Conservation (phyloP, 257 asterid species). For the Solanum habrochaites region DNA sequence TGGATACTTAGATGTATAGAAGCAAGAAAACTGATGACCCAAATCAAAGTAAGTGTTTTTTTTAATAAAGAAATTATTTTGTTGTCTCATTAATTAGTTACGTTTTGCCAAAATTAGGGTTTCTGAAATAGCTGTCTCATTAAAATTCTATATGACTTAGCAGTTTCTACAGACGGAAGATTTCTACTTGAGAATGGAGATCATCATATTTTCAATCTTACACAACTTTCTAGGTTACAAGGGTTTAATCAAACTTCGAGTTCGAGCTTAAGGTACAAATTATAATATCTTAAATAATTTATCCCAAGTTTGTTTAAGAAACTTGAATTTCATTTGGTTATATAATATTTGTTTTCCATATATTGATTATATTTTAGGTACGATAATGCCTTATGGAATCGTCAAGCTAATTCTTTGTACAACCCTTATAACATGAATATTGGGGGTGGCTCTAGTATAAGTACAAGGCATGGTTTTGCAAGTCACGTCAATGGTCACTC, state of each 20-base stretch:
- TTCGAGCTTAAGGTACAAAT: slow-evolving; percentile 36
- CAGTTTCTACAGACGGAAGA: slow-evolving; percentile 43
- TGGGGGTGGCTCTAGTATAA: slow-evolving; percentile 8
- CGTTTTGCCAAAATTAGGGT: slow-evolving; percentile 17
- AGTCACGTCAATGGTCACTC: slow-evolving; percentile 2
- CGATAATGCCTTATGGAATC: slow-evolving; percentile 8
- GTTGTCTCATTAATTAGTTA: neutral
- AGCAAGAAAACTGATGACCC: slow-evolving; percentile 95
- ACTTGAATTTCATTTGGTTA: neutral
- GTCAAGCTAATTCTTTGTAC: slow-evolving; percentile 22
- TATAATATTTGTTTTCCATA: neutral
- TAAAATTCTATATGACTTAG: neutral
- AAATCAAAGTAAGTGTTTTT: slow-evolving; percentile 51
- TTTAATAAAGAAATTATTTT: neutral
- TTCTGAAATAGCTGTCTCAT: neutral
- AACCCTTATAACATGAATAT: slow-evolving; percentile 18
- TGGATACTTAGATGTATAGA: slow-evolving; percentile 51
- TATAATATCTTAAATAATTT: neutral
- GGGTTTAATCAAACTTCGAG: slow-evolving; percentile 36
- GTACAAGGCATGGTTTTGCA: slow-evolving; percentile 15
- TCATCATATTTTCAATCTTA: slow-evolving; percentile 60
- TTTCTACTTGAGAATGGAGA: slow-evolving; percentile 61
- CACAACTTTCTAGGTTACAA: slow-evolving; percentile 75
- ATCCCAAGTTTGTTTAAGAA: neutral
- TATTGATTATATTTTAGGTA: neutral